Conservation (phyloP, 2,329 filamentous ascomycete species). For the Monosporascus sp. region DNA sequence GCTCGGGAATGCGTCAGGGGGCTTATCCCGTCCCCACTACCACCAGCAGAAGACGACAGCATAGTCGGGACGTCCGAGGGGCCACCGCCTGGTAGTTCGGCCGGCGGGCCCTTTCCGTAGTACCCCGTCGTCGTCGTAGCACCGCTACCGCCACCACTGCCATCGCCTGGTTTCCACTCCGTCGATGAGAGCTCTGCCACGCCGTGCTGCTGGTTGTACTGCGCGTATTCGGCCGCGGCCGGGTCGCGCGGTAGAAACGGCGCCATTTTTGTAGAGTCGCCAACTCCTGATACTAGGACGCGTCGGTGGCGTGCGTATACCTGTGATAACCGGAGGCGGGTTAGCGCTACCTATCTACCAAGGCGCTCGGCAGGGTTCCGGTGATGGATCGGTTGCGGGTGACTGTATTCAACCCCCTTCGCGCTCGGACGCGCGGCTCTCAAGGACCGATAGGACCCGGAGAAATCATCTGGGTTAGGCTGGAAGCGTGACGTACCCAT, state of each 20-base stretch:
- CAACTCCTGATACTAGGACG: neutral
- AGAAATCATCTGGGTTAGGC: neutral
- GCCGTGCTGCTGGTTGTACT: constrained; percentile 15
- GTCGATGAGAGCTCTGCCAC: constrained; percentile 13
- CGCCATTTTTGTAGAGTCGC: neutral
- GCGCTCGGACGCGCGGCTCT: too few species aligned
- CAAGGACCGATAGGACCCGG: neutral
- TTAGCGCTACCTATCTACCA: neutral
- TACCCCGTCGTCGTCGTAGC: too few species aligned
- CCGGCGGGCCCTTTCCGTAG: too few species aligned
- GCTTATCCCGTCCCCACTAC: too few species aligned
- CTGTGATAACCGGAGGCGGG: neutral
- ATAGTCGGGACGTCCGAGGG: too few species aligned
- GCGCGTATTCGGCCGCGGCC: constrained; percentile 14
- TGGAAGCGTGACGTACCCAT: constrained; percentile 20
- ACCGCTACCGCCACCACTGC: constrained; percentile 3
- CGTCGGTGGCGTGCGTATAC: neutral
- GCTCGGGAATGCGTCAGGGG: too few species aligned
- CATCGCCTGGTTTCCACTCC: constrained; percentile 9
- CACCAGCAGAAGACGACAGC: too few species aligned
- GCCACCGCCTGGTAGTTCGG: too few species aligned
- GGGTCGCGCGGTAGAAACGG: neutral
- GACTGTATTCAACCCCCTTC: neutral
- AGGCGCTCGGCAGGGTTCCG: neutral
- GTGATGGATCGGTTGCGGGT: neutral